Evolutionary conservation across 164 flowering plant genomes (phyloP).

Genomic region (Chimonanthus salicifolius): DNA sequence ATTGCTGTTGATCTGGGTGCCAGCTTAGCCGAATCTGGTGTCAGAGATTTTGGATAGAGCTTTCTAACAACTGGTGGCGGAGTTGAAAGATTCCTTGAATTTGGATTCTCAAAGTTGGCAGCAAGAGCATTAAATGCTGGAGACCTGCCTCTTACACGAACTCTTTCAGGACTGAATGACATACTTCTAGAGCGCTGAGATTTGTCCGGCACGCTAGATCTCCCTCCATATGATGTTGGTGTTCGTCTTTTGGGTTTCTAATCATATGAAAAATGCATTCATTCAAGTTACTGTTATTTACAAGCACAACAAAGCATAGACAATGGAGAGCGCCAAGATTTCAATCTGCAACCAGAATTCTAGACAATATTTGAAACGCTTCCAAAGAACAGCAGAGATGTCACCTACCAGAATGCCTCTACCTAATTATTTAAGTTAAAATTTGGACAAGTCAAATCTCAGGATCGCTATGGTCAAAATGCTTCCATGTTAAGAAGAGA

Average conservation of each 20-base stretch:
- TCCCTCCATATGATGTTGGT: conserved; percentile 71
- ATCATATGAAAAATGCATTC: conserved; percentile 7
- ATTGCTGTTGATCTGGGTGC: conserved; percentile 67
- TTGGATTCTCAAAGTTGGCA: conserved; percentile 79
- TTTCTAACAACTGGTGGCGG: conserved; percentile 92
- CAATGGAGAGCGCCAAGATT: neutral
- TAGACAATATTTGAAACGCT: neutral
- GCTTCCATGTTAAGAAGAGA: neutral
- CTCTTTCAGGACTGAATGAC: conserved; percentile 98
- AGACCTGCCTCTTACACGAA: conserved; percentile 95
- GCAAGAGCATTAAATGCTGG: conserved; percentile 97
- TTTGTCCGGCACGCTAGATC: conserved; percentile 88
- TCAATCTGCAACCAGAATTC: too few relatives aligned
- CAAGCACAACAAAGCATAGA: neutral
- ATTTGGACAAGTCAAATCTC: neutral
- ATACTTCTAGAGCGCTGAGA: conserved; percentile 91
- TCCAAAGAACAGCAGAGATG: neutral
- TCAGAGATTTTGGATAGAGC: conserved; percentile 77
- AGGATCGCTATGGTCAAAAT: neutral
- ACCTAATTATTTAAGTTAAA: neutral
- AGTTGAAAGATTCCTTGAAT: conserved; percentile 86
- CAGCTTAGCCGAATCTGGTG: conserved; percentile 55
- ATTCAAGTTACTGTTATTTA: neutral
- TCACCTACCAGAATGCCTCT: neutral
- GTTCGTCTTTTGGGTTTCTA: conserved; percentile 94